Conservation (phyloP, 768 basidiomycete genomes). For the Asterophora parasitica region DNA sequence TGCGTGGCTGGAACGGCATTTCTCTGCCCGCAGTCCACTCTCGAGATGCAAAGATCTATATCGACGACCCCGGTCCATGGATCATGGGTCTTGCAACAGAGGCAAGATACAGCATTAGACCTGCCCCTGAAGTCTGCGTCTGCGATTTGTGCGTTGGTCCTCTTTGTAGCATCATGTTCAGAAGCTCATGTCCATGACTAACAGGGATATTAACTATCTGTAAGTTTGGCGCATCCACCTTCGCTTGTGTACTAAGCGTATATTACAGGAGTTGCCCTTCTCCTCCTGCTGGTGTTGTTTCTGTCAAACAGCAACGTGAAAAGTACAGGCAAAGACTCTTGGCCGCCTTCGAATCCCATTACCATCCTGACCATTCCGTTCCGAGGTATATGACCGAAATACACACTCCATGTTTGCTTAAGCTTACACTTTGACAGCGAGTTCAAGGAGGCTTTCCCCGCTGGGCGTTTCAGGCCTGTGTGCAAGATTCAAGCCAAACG, state of each 20-base stretch:
- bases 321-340: slow-evolving; percentile 71
- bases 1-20: slow-evolving; percentile 91
- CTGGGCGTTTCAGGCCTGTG: slow-evolving; percentile 84
- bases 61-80: slow-evolving; percentile 97
- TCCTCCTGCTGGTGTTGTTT: slow-evolving; percentile 71
- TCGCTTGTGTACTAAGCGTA: slow-evolving; percentile 7
- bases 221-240: slow-evolving; percentile 28
- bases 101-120: slow-evolving; percentile 71
- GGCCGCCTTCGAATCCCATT: slow-evolving; percentile 77
- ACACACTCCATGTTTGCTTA: slow-evolving; percentile 2
- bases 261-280: slow-evolving; percentile 63
- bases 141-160: slow-evolving; percentile 67
- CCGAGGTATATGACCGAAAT: slow-evolving; percentile 44
- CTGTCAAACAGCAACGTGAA: slow-evolving; percentile 75
- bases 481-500: slow-evolving; percentile 88
- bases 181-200: slow-evolving; percentile 5
- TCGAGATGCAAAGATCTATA: slow-evolving; percentile 87
- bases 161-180: neutral
- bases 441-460: slow-evolving; percentile 93
- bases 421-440: slow-evolving; percentile 47
- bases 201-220: slow-evolving; percentile 79
- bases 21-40: slow-evolving; percentile 79
- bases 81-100: slow-evolving; percentile 89
- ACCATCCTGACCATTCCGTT: slow-evolving; percentile 84
- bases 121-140: slow-evolving; percentile 78